These are phyloP conservation scores for Setaria viridis DNA, from an alignment of 202 grass and related monocot genomes.

Conservation along the genomic window DNA sequence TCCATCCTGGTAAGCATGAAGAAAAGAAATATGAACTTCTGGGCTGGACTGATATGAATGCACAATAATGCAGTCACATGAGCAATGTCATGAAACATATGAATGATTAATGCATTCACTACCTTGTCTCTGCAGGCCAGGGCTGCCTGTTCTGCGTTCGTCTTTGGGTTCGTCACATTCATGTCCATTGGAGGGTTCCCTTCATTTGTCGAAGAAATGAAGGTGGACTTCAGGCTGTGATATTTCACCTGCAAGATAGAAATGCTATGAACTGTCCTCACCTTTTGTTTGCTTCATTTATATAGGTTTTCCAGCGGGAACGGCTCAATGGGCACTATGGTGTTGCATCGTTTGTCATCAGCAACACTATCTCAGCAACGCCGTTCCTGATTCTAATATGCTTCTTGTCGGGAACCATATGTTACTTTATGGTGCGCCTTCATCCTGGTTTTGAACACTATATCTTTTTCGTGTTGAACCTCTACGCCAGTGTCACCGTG, in stretches of 20 bases:
- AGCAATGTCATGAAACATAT: neutral
- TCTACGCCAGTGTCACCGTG: constrained; percentile 90
- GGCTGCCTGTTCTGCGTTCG: constrained; percentile 77
- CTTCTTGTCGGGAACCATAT: constrained; percentile 85
- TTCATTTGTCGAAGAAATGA: constrained; percentile 99
- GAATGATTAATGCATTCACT: constrained; percentile 24
- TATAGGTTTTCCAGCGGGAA: constrained; percentile 94
- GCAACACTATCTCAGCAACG: constrained; percentile 88
- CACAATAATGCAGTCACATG: neutral
- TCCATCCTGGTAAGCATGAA: constrained; percentile 82
- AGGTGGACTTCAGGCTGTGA: constrained; percentile 55
- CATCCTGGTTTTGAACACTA: constrained; percentile 90
- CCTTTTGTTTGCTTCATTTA: neutral
- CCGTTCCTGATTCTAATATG: constrained; percentile 92
- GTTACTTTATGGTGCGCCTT: constrained; percentile 91
- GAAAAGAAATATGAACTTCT: neutral
- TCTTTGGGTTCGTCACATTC: constrained; percentile 96
- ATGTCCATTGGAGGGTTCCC: constrained; percentile 99
- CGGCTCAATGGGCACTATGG: constrained; percentile 96
- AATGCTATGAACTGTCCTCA: constrained; percentile 32
- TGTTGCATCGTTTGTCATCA: constrained; percentile 83
- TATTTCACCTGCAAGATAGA: constrained; percentile 16
- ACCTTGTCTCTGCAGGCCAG: constrained; percentile 61
- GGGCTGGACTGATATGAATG: neutral
- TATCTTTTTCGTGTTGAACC: constrained; percentile 86